These are phyloP conservation scores for Wickerhamiella hasegawae DNA, from an alignment of 805 yeast genomes.

Conservation along the genomic window DNA sequence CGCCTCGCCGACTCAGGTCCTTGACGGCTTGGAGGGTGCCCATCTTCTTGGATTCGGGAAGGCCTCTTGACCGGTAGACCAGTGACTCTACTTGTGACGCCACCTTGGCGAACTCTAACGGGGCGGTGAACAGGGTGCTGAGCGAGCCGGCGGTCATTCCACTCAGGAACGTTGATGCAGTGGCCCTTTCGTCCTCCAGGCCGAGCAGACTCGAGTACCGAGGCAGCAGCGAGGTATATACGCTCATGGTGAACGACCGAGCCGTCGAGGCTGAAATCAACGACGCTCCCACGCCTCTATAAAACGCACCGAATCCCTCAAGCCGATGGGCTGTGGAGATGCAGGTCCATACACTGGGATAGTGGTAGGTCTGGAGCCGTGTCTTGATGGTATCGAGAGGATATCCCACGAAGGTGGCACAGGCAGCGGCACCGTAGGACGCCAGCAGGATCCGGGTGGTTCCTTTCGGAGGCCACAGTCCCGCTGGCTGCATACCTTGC, in stretches of 20 bases:
- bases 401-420: conserved; percentile 38
- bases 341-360: conserved; percentile 41
- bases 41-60: conserved; percentile 12
- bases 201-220: conserved; percentile 8
- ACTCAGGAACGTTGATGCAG: conserved; percentile 23
- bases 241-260: conserved; percentile 15
- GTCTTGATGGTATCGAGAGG: conserved; percentile 82
- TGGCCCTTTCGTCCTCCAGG: neutral
- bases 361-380: conserved; percentile 65
- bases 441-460: conserved; percentile 1
- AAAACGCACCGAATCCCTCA: conserved; percentile 60
- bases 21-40: conserved; percentile 32
- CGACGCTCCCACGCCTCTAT: conserved; percentile 65
- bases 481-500: too few species aligned
- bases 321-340: conserved; percentile 33
- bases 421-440: conserved; percentile 11
- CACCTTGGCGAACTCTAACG: conserved; percentile 71
- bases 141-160: conserved; percentile 53
- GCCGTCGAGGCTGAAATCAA: conserved; percentile 36
- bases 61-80: conserved; percentile 19
- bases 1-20: conserved; percentile 42
- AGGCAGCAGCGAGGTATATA: conserved; percentile 13
- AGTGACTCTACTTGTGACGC: conserved; percentile 53
- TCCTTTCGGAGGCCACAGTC: conserved; percentile 1
- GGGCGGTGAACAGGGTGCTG: conserved; percentile 44